A percentile compares a stretch with the other conserved stretches of the same genome.
Conservation (phyloP, 2,329 filamentous ascomycete species). For the Zymoseptoria tritici region DNA sequence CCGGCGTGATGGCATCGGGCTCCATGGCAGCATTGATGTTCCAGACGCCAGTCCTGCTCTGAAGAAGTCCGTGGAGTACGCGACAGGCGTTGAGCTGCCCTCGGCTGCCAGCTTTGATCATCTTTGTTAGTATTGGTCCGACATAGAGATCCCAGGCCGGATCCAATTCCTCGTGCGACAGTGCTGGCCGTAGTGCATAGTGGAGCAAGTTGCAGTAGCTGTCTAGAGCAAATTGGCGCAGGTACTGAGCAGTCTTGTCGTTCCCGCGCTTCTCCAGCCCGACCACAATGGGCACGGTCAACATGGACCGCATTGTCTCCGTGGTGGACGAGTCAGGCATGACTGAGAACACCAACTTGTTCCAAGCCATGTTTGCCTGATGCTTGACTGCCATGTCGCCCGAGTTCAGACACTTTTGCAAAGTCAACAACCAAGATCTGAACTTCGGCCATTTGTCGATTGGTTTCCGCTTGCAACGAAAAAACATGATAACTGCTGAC, state of each 20-base stretch:
- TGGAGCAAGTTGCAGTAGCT: constrained; percentile 77
- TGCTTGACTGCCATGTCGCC: constrained; percentile 61
- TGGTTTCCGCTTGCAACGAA: constrained; percentile 55
- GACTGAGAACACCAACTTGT: constrained; percentile 69
- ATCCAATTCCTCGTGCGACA: constrained; percentile 60
- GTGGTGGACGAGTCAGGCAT: constrained; percentile 54
- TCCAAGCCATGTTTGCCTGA: constrained; percentile 80
- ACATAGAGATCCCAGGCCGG: constrained; percentile 73
- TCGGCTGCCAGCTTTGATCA: constrained; percentile 44
- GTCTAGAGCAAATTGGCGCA: constrained; percentile 55
- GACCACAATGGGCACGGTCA: constrained; percentile 61
- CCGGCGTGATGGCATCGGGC: constrained; percentile 44
- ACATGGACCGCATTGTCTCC: constrained; percentile 51
- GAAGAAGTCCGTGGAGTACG: constrained; percentile 67
- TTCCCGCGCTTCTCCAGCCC: constrained; percentile 60
- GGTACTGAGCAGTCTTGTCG: constrained; percentile 40
- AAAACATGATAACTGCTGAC: constrained; percentile 71
- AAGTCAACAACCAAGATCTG: constrained; percentile 68
- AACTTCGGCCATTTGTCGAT: constrained; percentile 59
- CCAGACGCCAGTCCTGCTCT: constrained; percentile 59
- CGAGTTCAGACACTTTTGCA: constrained; percentile 78
- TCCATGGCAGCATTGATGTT: constrained; percentile 62
- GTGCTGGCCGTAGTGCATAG: constrained; percentile 68
- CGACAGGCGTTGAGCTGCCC: constrained; percentile 56
- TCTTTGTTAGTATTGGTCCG: constrained; percentile 52